phyloP scores from a whole-genome alignment of 2,329 filamentous ascomycete genomes.

The Diaporthe eres region DNA sequence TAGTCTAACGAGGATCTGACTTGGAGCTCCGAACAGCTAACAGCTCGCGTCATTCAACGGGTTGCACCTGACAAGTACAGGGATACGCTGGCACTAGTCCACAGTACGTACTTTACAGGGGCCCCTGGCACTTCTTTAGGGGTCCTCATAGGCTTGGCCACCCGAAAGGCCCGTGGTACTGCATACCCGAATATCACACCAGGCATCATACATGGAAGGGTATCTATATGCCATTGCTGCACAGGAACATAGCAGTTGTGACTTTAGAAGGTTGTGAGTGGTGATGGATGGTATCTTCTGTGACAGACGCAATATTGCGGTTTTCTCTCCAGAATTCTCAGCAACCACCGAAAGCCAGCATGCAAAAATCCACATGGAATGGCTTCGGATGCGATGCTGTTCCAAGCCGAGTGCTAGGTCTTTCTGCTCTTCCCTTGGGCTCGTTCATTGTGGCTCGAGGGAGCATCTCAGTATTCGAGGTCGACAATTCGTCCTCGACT shows the following conservation, averaged over 20 bases:
- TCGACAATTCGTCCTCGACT: neutral
- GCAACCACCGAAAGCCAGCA: neutral
- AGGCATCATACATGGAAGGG: neutral
- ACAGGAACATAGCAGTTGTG: neutral
- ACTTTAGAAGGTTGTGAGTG: constrained; percentile 12
- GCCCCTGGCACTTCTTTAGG: neutral
- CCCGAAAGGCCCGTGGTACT: constrained; percentile 3
- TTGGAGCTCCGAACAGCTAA: constrained; percentile 35
- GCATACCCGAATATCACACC: neutral
- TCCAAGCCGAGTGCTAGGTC: too few relatives aligned
- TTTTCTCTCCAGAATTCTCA: neutral
- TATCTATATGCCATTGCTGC: constrained; percentile 13
- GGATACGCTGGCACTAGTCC: constrained; percentile 22
- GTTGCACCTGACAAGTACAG: constrained; percentile 10
- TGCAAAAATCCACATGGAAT: neutral
- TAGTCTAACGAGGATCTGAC: constrained; percentile 31
- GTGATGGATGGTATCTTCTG: neutral
- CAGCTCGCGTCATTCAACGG: constrained; percentile 35
- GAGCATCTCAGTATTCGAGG: neutral
- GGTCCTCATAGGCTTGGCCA: constrained; percentile 7
- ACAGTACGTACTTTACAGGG: neutral
- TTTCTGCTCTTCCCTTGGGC: neutral
- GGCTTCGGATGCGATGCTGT: neutral
- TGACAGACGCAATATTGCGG: neutral
- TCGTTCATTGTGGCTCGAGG: neutral